Evolutionary conservation across 2,329 filamentous ascomycete genomes (phyloP), one percentile per base, ranked within the genome.

Genomic region (Arachnopeziza araneosa): DNA sequence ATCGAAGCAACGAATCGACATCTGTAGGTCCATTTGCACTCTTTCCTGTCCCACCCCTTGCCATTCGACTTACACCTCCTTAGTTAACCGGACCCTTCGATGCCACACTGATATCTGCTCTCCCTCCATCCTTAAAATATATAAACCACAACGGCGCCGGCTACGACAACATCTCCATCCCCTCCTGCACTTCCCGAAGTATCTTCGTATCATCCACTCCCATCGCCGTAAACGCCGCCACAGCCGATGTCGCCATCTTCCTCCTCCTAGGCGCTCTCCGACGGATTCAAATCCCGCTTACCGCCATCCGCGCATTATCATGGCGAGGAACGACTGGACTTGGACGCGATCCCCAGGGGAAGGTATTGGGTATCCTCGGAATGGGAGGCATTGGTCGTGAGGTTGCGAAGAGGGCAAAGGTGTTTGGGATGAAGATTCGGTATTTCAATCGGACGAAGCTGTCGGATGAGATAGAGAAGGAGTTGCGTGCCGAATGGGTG

Each of bases 381-480:
- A 93, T 95, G 89, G 91, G 91, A 22, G 89, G 90, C 2, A 95
- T 95, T 63, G 90, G 91, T 0, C 78, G 85, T 26, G 90, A 91
- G 69, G 75, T 93, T 65, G 89, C 87, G 66, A 80, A 76, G 67
- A 90, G 91, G 74, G 88, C 86, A 1, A 79, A 83, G 56, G 87
- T 80, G 0, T 91, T 95, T 70, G 88, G 86, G 3, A 91, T 95
- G 88, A 80, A 74, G 57, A 79, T 91, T 22, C 80, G 85, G 50
- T 95, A 95, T 68, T 79, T 91, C 69, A 93, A 93, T 71, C 85
- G 90, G 4, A 81, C 75, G 5, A 74, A 77, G 64, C 74, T 93
- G 62, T 75, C 74, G n/a, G 75, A 79, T 0, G 83, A 86, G 55
- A 61, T 81, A 50, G 78, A 77, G 57, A 55, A 64, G 52, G 36